These are phyloP conservation scores for Wickerhamomyces pijperi DNA, from an alignment of 805 yeast genomes.

Conservation along the genomic window DNA sequence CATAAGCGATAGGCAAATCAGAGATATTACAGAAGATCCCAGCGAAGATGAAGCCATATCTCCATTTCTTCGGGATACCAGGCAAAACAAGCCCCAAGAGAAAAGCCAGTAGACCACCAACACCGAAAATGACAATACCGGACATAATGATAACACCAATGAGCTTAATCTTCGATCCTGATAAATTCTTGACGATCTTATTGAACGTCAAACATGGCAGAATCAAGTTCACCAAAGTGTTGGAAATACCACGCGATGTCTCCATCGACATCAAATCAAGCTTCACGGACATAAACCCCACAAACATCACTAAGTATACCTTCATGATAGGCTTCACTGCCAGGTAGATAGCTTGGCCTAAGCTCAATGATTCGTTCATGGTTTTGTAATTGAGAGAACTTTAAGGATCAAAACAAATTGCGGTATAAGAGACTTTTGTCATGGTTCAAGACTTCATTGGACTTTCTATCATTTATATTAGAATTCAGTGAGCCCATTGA, in stretches of 20 bases:
- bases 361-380: no score
- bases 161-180: conserved; percentile 39
- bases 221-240: conserved; percentile 38
- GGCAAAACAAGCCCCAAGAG: conserved; percentile 26
- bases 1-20: conserved; percentile 42
- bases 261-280: conserved; percentile 32
- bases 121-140: conserved; percentile 21
- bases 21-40: conserved; percentile 41
- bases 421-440: no score
- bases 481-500: no score
- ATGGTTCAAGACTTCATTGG: no score
- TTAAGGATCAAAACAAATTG: no score
- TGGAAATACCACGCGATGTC: conserved; percentile 39
- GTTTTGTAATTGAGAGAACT: no score
- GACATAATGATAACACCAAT: conserved; percentile 31
- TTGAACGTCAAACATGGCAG: conserved; percentile 44
- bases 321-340: conserved; percentile 18
- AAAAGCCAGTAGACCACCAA: conserved; percentile 29
- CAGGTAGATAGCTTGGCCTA: conserved; percentile 14
- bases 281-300: conserved; percentile 13
- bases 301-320: conserved; percentile 13
- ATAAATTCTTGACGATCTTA: conserved; percentile 39
- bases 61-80: conserved; percentile 33
- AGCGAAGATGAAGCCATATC: conserved; percentile 35
- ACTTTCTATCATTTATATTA: no score